These are phyloP conservation scores for Fraxinus dipetala DNA, from an alignment of 305 asterid species.

Conservation along the genomic window DNA sequence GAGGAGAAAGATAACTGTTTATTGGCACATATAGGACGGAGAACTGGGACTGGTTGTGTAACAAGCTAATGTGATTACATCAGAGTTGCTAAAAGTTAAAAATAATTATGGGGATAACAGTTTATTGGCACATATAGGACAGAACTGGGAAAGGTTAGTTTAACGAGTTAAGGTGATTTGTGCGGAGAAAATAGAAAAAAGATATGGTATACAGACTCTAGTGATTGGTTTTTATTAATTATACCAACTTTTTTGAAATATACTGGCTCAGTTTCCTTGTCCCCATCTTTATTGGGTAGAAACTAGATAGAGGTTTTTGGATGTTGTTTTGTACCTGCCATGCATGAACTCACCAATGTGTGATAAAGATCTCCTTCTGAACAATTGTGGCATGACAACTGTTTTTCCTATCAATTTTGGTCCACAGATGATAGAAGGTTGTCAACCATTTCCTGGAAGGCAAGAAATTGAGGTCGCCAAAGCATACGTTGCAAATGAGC, in stretches of 20 bases:
- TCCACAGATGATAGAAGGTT: slow-evolving; percentile 78
- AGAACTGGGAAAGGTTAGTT: background rate
- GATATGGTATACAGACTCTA: background rate
- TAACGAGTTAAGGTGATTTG: background rate
- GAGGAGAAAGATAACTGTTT: background rate
- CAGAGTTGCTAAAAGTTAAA: background rate
- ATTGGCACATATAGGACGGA: background rate
- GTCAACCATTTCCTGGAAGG: slow-evolving; percentile 57
- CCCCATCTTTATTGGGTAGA: background rate
- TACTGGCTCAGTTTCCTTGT: background rate
- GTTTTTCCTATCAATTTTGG: slow-evolving; percentile 8
- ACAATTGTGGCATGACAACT: slow-evolving; percentile 15
- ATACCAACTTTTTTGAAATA: background rate
- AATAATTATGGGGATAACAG: background rate
- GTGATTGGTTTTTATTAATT: background rate
- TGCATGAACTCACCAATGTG: background rate
- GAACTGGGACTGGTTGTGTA: slow-evolving; percentile 2
- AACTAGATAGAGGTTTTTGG: background rate
- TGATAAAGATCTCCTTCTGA: background rate
- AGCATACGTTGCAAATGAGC: slow-evolving; percentile 67
- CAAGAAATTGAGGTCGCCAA: slow-evolving; percentile 65
- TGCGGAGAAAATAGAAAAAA: background rate
- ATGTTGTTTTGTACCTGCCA: slow-evolving; percentile 12
- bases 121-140: background rate
- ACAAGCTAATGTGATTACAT: background rate